A percentile compares a stretch with the other conserved stretches of the same genome.
These are phyloP conservation scores for Phymatotrichopsis omnivora DNA, from an alignment of 2,329 filamentous ascomycete species.

Conservation along the genomic window DNA sequence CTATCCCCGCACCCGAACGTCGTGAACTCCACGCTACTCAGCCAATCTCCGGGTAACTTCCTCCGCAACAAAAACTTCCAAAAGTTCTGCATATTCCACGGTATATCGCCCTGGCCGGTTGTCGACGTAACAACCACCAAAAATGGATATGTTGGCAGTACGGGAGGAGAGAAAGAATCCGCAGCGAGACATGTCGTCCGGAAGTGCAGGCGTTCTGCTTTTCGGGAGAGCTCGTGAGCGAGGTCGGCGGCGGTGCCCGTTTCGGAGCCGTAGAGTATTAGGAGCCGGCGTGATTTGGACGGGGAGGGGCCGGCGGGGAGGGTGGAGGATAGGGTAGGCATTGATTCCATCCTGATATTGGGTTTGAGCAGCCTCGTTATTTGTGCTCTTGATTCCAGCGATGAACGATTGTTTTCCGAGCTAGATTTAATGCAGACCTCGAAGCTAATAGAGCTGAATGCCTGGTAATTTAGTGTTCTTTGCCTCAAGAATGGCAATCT, in stretches of 20 bases:
- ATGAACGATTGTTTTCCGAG: too few species aligned
- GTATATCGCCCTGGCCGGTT: constrained; percentile 88
- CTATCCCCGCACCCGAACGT: constrained; percentile 90
- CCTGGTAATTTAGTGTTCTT: too few species aligned
- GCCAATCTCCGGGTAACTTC: constrained; percentile 59
- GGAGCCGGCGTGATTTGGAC: neutral
- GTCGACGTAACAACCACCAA: constrained; percentile 80
- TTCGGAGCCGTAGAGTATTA: constrained; percentile 80
- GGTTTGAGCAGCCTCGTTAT: too few species aligned
- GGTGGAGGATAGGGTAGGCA: too few species aligned
- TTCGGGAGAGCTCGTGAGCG: constrained; percentile 68
- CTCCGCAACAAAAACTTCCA: constrained; percentile 79
- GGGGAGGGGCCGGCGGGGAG: neutral
- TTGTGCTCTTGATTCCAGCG: too few species aligned
- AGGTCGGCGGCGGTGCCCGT: constrained; percentile 90
- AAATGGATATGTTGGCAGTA: constrained; percentile 39
- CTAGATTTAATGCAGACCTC: too few species aligned
- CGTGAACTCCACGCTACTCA: constrained; percentile 61
- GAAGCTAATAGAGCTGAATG: too few species aligned
- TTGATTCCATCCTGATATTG: too few species aligned
- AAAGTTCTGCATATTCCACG: constrained; percentile 67
- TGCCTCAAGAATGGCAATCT: too few species aligned
- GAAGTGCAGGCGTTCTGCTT: constrained; percentile 71
- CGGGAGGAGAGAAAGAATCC: constrained; percentile 52
- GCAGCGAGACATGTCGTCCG: constrained; percentile 57